phyloP scores from a whole-genome alignment of 768 basidiomycete genomes.

The Phaeotremella skinneri region DNA sequence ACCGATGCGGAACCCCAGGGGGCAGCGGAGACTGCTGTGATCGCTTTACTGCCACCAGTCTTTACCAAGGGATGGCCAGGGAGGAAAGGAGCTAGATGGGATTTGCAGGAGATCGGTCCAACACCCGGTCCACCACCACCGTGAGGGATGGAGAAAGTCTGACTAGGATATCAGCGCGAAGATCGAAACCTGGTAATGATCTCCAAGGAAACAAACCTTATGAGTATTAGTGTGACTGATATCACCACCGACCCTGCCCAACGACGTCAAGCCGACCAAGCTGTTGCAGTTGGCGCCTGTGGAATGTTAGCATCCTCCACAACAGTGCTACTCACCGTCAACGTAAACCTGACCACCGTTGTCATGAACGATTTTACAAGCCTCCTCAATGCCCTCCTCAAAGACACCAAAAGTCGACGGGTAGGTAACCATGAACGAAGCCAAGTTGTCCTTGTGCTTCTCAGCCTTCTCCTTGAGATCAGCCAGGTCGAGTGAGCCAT shows the following conservation, averaged over 20 bases:
- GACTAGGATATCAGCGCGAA: neutral
- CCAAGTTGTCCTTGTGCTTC: constrained; percentile 84
- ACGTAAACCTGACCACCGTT: constrained; percentile 97
- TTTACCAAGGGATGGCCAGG: constrained; percentile 75
- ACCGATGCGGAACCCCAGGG: constrained; percentile 95
- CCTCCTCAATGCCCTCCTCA: constrained; percentile 79
- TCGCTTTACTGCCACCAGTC: constrained; percentile 67
- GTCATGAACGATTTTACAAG: constrained; percentile 88
- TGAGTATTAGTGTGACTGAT: constrained; percentile 98
- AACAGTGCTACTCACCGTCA: constrained; percentile 61
- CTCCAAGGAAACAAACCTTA: constrained; percentile 52
- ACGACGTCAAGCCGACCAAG: constrained; percentile 84
- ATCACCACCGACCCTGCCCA: constrained; percentile 89
- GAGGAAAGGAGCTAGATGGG: constrained; percentile 91
- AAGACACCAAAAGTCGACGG: constrained; percentile 98
- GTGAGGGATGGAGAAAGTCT: constrained; percentile 94
- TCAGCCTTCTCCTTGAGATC: constrained; percentile 85
- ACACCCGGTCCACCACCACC: constrained; percentile 97
- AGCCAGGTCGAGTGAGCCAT: constrained; percentile 83
- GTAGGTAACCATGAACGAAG: constrained; percentile 98
- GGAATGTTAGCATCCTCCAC: neutral
- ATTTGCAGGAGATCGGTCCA: constrained; percentile 90
- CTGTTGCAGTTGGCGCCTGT: constrained; percentile 87
- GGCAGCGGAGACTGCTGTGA: constrained; percentile 83
- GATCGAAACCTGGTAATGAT: neutral